Evolutionary conservation across 768 basidiomycete genomes (phyloP).

Genomic region (Auriscalpium vulgare): DNA sequence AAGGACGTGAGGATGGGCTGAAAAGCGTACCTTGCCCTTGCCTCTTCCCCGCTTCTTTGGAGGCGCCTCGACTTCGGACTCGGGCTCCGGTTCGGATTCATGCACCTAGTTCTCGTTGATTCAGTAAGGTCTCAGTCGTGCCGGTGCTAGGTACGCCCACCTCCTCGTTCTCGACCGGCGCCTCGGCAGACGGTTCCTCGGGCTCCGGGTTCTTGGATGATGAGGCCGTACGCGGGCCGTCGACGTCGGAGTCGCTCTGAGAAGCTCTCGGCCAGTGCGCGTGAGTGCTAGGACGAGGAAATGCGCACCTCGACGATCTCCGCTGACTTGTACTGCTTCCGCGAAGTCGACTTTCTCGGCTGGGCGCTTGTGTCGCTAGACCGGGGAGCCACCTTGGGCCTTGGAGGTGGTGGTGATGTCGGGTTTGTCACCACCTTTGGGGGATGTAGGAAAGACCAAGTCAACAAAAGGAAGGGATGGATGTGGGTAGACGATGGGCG

Average conservation of each 20-base stretch:
- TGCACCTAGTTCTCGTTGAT: neutral
- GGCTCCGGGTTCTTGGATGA: neutral
- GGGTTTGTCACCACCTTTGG: neutral
- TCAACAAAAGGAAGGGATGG: neutral
- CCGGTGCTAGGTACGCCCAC: neutral
- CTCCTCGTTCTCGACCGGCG: neutral
- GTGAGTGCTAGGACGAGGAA: neutral
- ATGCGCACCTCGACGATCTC: neutral
- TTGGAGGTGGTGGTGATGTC: neutral
- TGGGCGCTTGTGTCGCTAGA: neutral
- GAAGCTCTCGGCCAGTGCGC: neutral
- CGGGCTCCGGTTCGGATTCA: neutral
- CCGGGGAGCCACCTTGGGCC: neutral
- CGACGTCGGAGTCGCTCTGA: conserved; percentile 4
- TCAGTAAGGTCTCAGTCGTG: neutral
- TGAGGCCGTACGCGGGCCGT: neutral
- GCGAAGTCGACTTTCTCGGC: neutral
- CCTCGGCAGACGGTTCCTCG: neutral
- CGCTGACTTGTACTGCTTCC: conserved; percentile 1
- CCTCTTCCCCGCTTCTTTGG: neutral
- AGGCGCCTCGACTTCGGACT: neutral
- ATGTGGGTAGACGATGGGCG: neutral
- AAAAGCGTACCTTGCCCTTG: conserved; percentile 26
- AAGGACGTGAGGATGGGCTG: neutral
- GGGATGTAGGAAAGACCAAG: neutral